Evolutionary conservation across 2,329 filamentous ascomycete species (phyloP), one percentile per base, ranked within the genome.

Genomic region (Fusarium ambrosium): DNA sequence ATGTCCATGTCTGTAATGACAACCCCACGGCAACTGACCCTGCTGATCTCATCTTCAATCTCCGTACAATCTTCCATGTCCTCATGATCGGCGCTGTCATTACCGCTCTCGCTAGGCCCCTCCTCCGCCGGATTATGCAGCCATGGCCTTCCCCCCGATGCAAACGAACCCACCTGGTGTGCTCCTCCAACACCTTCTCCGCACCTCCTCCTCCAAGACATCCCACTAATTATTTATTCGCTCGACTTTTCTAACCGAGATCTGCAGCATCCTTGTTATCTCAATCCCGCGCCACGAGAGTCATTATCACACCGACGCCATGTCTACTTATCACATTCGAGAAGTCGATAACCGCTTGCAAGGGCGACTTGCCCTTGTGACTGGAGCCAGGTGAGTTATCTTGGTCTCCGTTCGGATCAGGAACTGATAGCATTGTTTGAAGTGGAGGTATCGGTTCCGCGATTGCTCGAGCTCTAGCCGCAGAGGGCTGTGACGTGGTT

Each of bases 391-490:
- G 71, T 72, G 62, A 4, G 29, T 1, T 34, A 6, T n/a, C 18
- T 6, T 4, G 6, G 16, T 13, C 18, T 4, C n/a, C 1, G 16
- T 24, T 24, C 8, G 6, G 4, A 48, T 2, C 1, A 24, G 20
- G 6, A 16, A 10, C 43, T 48, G 20, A 48, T 16, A 24, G 8
- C 8, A 10, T 24, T 13, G 2, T 3, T 3, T 4, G 6, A 27
- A 74, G 72, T 27, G 72, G 72, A 13, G 72, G 72, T 0, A 74
- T 74, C 6, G 72, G 72, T 1, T 74, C 72, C 29, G 72, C 68
- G 4, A 55, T 74, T 24, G 53, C 72, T 1, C 45, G 36, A 20
- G 69, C 59, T 14, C 27, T 74, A 1, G 72, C 72, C 10, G 69
- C 45, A 1, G 72, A 74, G 8, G 72, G 72, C 0, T 74, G 72